Conservation (phyloP, 2,329 filamentous ascomycete genomes). For the Alternaria brassicicola region DNA sequence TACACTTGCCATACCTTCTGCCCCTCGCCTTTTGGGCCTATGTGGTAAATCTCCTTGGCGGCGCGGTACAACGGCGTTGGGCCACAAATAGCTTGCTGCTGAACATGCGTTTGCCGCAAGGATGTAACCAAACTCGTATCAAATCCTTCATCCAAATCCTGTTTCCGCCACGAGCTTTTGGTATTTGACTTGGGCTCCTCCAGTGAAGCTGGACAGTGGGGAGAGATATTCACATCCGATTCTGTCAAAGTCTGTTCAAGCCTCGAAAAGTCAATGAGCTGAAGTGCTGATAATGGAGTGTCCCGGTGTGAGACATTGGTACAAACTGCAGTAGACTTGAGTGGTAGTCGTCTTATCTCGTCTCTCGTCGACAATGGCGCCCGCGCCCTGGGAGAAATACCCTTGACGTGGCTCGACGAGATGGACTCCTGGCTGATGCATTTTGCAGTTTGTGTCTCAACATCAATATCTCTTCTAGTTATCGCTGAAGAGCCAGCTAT, state of each 20-base stretch:
- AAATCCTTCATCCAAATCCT: background rate
- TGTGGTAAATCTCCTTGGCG: constrained; percentile 28
- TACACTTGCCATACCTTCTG: constrained; percentile 30
- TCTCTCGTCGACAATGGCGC: background rate
- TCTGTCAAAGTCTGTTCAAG: background rate
- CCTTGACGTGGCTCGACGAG: background rate
- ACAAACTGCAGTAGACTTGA: background rate
- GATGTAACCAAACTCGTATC: background rate
- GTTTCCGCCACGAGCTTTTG: background rate
- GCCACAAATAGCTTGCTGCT: background rate
- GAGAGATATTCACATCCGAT: constrained; percentile 1
- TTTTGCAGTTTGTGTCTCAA: background rate
- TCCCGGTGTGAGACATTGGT: background rate
- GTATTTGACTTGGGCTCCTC: background rate
- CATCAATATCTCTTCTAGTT: background rate
- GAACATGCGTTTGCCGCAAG: background rate
- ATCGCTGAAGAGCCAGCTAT: background rate
- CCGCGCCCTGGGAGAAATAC: background rate
- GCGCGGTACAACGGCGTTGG: constrained; percentile 4
- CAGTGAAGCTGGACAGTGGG: background rate
- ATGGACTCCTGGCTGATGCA: background rate
- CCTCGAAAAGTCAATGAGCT: background rate
- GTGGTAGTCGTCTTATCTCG: background rate
- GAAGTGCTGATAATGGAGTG: background rate
- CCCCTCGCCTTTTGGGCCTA: constrained; percentile 36